phyloP scores from a whole-genome alignment of 768 basidiomycete species.

The Serendipita sp. region DNA sequence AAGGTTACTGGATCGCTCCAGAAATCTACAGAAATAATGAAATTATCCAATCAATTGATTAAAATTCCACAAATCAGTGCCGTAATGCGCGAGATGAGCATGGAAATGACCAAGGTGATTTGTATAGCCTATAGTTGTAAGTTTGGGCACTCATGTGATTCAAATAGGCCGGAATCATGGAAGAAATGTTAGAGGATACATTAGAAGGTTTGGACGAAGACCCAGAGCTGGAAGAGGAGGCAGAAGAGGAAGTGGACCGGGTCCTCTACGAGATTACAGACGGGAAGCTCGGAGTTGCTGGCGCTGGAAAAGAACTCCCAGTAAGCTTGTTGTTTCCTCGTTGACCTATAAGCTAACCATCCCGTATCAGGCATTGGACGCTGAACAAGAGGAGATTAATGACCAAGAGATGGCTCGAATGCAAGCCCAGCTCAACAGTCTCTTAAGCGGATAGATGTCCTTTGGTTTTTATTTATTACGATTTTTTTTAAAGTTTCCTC shows the following conservation, averaged over 20 bases:
- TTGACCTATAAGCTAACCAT: conserved; percentile 8
- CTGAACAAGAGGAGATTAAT: conserved; percentile 62
- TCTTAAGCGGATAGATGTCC: conserved; percentile 41
- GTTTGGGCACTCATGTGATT: conserved; percentile 1
- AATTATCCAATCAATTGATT: conserved; percentile 80
- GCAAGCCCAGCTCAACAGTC: conserved; percentile 72
- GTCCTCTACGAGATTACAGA: conserved; percentile 90
- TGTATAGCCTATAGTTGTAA: not conserved
- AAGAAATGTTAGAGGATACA: conserved; percentile 94
- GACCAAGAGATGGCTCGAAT: conserved; percentile 84
- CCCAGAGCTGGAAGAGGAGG: conserved; percentile 90
- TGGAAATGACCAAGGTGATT: conserved; percentile 96
- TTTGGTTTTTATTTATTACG: conserved; percentile 1
- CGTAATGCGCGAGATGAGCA: conserved; percentile 93
- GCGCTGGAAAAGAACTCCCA: conserved; percentile 51
- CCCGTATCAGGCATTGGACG: conserved; percentile 35
- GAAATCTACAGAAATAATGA: conserved; percentile 98
- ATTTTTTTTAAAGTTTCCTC: not conserved
- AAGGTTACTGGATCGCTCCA: conserved; percentile 97
- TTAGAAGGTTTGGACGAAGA: conserved; percentile 76
- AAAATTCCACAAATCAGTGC: conserved; percentile 85
- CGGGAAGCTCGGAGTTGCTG: conserved; percentile 83
- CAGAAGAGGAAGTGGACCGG: conserved; percentile 93
- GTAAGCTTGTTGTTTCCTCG: conserved; percentile 29
- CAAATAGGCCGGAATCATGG: conserved; percentile 81